phyloP scores from a whole-genome alignment of 495 filamentous ascomycete genomes.

The Trichoderma virens region DNA sequence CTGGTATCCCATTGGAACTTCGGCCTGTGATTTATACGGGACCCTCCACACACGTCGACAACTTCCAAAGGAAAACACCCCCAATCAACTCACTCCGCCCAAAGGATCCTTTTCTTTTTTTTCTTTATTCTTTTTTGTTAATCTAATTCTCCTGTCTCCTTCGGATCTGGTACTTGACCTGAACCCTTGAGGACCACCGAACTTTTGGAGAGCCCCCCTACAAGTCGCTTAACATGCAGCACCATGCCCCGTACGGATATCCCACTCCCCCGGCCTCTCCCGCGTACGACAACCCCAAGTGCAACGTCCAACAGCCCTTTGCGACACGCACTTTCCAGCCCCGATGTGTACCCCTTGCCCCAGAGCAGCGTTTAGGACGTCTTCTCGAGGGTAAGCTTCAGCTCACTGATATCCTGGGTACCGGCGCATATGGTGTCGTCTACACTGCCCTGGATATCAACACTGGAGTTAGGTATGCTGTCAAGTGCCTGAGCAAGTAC shows the following conservation, averaged over 20 bases:
- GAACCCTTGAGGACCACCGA: slow-evolving; percentile 22
- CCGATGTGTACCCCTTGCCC: slow-evolving; percentile 40
- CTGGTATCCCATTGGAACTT: slow-evolving; percentile 2
- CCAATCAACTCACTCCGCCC: slow-evolving; percentile 17
- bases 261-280: slow-evolving; percentile 45
- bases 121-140: slow-evolving; percentile 23
- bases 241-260: slow-evolving; percentile 46
- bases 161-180: slow-evolving; percentile 15
- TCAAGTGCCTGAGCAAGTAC: slow-evolving; percentile 92
- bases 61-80: background rate
- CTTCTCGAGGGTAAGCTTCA: slow-evolving; percentile 76
- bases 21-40: slow-evolving; percentile 13
- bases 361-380: slow-evolving; percentile 82
- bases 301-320: slow-evolving; percentile 22
- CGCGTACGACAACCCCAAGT: slow-evolving; percentile 36
- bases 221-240: slow-evolving; percentile 38
- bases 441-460: slow-evolving; percentile 88
- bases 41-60: slow-evolving; percentile 8
- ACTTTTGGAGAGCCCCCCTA: slow-evolving; percentile 15
- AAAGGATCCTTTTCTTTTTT: slow-evolving; percentile 10
- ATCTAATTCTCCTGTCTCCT: slow-evolving; percentile 19
- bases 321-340: slow-evolving; percentile 11
- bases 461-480: slow-evolving; percentile 71
- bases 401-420: slow-evolving; percentile 77
- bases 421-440: slow-evolving; percentile 94